These are phyloP conservation scores for Dinochytrium kinnereticum DNA, from an alignment of 371 early-diverging fungal genomes.

Conservation along the genomic window DNA sequence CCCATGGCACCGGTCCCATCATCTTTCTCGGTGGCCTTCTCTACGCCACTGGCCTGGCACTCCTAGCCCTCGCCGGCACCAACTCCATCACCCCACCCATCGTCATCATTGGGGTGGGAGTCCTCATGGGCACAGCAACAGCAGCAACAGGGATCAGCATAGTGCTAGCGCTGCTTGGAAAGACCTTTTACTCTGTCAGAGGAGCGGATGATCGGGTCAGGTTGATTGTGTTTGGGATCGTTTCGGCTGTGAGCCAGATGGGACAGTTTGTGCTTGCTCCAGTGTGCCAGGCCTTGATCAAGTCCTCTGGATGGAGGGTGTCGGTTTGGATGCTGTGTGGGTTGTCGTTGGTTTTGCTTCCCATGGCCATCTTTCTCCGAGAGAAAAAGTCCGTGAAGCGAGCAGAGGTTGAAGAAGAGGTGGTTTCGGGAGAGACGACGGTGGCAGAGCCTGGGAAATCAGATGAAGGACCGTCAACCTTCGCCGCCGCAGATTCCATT, in stretches of 20 bases:
- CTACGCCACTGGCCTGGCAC: neutral
- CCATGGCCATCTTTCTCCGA: slow-evolving; percentile 15
- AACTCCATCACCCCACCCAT: neutral
- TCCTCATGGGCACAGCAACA: slow-evolving; percentile 5
- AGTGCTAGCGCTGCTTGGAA: slow-evolving; percentile 10
- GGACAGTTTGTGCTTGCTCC: slow-evolving; percentile 28
- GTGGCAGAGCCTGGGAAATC: neutral
- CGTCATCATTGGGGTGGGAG: slow-evolving; percentile 1
- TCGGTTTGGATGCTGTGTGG: slow-evolving; percentile 13
- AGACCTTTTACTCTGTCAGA: neutral
- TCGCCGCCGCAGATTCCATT: neutral
- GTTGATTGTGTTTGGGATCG: slow-evolving; percentile 26
- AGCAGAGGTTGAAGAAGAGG: neutral
- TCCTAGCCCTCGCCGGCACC: neutral
- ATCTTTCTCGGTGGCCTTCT: slow-evolving; percentile 3
- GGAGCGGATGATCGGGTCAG: slow-evolving; percentile 10
- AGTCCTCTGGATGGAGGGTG: slow-evolving; percentile 20
- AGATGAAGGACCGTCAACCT: neutral
- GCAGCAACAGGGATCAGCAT: slow-evolving; percentile 10
- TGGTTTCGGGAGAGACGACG: neutral
- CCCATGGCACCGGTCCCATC: neutral
- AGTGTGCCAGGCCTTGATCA: slow-evolving; percentile 1
- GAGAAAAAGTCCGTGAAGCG: neutral
- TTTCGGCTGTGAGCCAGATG: slow-evolving; percentile 22
- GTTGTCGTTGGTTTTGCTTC: neutral